These are phyloP conservation scores for Xylariaceae sp. DNA, from an alignment of 2,329 filamentous ascomycete genomes.

Conservation along the genomic window DNA sequence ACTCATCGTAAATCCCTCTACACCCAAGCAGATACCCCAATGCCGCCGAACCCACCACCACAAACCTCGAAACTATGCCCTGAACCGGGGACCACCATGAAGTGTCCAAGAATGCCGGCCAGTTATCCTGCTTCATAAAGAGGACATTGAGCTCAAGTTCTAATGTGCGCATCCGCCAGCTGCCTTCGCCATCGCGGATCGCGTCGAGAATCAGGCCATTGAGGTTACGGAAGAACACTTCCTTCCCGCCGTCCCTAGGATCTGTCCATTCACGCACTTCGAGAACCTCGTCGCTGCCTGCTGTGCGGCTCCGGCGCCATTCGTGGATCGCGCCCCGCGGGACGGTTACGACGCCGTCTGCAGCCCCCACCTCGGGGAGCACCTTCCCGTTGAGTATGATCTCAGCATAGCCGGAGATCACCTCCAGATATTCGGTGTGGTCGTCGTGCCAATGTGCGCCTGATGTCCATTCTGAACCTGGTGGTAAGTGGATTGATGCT, in stretches of 20 bases:
- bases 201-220: conserved; percentile 38
- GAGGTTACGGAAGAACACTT: conserved; percentile 47
- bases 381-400: conserved; percentile 32
- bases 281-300: conserved; percentile 29
- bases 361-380: conserved; percentile 18
- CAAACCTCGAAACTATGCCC: conserved; percentile 13
- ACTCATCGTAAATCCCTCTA: conserved; percentile 20
- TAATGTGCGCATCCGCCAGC: conserved; percentile 12
- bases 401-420: conserved; percentile 28
- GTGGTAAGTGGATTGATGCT: conserved; percentile 42
- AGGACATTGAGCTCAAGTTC: conserved; percentile 20
- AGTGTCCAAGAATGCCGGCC: conserved; percentile 14
- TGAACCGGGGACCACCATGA: conserved; percentile 15
- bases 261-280: conserved; percentile 44
- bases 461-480: conserved; percentile 42
- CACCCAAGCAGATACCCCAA: conserved; percentile 19
- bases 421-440: conserved; percentile 43
- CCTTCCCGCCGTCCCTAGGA: conserved; percentile 42
- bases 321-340: conserved; percentile 39
- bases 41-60: conserved; percentile 15
- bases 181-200: background rate
- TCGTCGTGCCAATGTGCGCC: conserved; percentile 47
- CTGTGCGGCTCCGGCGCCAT: conserved; percentile 39
- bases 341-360: conserved; percentile 33
- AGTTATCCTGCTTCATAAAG: conserved; percentile 25